Percentiles rank a stretch among this genome's conserved stretches.
Conservation (phyloP, 441 rosid species). For the Populus hybrid region DNA sequence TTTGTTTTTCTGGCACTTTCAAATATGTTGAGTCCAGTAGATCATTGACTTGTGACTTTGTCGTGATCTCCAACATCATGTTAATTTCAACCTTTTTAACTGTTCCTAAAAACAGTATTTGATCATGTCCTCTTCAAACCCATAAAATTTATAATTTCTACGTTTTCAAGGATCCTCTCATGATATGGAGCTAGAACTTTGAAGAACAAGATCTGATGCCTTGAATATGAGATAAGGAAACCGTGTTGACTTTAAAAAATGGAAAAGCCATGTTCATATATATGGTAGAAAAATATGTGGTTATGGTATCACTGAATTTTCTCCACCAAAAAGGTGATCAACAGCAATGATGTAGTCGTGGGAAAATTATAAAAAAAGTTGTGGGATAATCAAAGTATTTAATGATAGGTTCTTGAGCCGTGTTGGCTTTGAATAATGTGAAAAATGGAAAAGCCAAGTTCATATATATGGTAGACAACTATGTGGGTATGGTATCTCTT, state of each 20-base stretch:
- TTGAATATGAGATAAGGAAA: background rate
- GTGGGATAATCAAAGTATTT: background rate
- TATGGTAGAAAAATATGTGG: background rate
- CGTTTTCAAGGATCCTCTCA: background rate
- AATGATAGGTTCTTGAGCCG: background rate
- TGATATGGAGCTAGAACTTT: background rate
- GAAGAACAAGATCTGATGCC: background rate
- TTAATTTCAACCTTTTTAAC: background rate
- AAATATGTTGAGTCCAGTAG: background rate
- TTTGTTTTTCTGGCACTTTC: no score
- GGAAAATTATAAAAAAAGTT: background rate
- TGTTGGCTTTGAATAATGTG: background rate
- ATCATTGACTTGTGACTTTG: conserved; percentile 14
- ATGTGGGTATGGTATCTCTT: background rate
- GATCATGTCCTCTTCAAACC: background rate
- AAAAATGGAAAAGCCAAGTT: no score
- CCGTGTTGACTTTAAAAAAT: background rate
- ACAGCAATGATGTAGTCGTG: background rate
- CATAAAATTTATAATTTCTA: background rate
- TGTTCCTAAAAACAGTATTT: background rate
- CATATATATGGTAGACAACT: no score
- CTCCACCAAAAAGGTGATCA: background rate
- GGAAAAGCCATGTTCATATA: background rate
- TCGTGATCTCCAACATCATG: background rate
- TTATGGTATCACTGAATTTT: background rate